phyloP scores from a whole-genome alignment of 2,329 filamentous ascomycete genomes.

The Fusarium haematococcum region DNA sequence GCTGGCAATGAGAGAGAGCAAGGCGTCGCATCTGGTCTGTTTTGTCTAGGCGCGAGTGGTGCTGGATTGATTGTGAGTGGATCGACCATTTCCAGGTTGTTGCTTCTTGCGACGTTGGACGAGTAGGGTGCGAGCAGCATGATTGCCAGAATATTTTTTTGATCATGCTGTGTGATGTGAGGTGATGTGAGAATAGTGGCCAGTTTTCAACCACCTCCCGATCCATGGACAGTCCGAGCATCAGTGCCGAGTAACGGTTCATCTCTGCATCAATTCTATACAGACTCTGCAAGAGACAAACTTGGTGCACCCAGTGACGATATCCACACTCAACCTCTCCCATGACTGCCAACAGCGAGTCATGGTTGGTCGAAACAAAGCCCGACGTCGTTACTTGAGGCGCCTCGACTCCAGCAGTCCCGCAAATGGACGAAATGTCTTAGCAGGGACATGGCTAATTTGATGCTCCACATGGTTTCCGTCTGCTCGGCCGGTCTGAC shows the following conservation, averaged over 20 bases:
- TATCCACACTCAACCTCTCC: constrained; percentile 2
- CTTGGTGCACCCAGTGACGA: not conserved
- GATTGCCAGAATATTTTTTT: not conserved
- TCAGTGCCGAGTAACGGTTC: not conserved
- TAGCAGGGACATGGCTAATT: constrained; percentile 36
- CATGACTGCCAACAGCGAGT: constrained; percentile 28
- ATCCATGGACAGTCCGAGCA: not conserved
- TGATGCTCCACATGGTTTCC: constrained; percentile 33
- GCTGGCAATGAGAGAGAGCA: constrained; percentile 13
- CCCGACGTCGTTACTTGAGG: constrained; percentile 16
- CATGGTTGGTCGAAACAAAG: constrained; percentile 22
- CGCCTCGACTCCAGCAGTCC: constrained; percentile 11
- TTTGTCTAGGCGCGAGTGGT: constrained; percentile 29
- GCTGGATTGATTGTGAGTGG: constrained; percentile 20
- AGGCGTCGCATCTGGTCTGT: constrained; percentile 10
- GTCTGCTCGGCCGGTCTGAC: constrained; percentile 8
- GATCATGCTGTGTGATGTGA: constrained; percentile 5
- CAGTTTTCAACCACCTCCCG: constrained; percentile 1
- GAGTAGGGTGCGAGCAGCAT: constrained; percentile 6
- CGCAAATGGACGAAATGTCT: constrained; percentile 25
- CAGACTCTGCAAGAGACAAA: not conserved
- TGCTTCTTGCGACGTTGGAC: constrained; percentile 25
- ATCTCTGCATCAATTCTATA: not conserved
- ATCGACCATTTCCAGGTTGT: constrained; percentile 31
- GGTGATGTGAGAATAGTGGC: constrained; percentile 5